Conservation (phyloP, 1,284 basidiomycete genomes). For the Cerrena zonata region DNA sequence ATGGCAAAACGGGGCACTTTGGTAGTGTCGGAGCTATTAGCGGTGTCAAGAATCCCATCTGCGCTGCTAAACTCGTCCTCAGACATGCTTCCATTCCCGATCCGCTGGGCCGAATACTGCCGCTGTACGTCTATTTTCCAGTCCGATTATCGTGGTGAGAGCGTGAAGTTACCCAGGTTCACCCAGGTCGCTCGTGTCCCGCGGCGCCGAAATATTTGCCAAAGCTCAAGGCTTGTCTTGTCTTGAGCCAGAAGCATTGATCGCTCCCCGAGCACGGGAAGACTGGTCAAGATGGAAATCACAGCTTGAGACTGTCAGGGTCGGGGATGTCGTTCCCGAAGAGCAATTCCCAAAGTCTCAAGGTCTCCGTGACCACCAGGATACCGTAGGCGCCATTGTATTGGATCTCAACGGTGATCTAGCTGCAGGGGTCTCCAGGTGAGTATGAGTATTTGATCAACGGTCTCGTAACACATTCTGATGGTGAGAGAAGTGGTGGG, state of each 20-base stretch:
- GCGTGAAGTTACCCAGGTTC: slow-evolving; percentile 13
- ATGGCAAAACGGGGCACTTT: slow-evolving; percentile 45
- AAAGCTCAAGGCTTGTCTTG: slow-evolving; percentile 22
- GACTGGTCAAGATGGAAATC: slow-evolving; percentile 61
- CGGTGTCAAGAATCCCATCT: slow-evolving; percentile 68
- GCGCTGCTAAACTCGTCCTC: slow-evolving; percentile 49
- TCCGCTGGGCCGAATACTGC: slow-evolving; percentile 58
- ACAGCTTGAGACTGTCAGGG: slow-evolving; percentile 28
- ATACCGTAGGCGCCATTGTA: slow-evolving; percentile 71
- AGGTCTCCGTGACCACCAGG: slow-evolving; percentile 34
- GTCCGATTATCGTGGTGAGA: neutral
- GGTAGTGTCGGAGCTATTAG: slow-evolving; percentile 60
- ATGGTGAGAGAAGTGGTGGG: slow-evolving; percentile 49
- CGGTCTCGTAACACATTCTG: neutral
- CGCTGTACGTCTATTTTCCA: slow-evolving; percentile 42
- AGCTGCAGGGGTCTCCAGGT: slow-evolving; percentile 75
- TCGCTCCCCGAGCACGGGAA: slow-evolving; percentile 42
- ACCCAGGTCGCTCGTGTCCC: slow-evolving; percentile 41
- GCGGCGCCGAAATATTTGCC: slow-evolving; percentile 51
- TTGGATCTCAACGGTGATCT: slow-evolving; percentile 40
- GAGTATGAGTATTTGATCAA: slow-evolving; percentile 4
- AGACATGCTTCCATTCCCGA: slow-evolving; percentile 45
- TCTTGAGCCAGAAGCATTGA: slow-evolving; percentile 39
- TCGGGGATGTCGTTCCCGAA: neutral
- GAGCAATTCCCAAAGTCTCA: slow-evolving; percentile 3